phyloP scores from a whole-genome alignment of 1,284 basidiomycete genomes.

The Rhizoctonia solani region DNA sequence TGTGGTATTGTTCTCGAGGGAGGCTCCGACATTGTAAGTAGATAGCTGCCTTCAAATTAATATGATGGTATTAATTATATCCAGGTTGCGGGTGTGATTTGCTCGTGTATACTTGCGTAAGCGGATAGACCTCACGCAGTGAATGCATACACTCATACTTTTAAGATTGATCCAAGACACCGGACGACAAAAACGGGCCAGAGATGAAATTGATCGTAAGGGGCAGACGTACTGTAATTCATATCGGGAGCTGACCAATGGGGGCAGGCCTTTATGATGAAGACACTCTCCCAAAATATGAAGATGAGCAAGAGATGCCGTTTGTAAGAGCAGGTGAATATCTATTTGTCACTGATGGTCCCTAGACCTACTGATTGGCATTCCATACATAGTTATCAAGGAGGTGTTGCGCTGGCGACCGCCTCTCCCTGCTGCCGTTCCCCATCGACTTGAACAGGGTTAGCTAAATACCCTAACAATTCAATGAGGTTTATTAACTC shows the following conservation, averaged over 20 bases:
- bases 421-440: neutral
- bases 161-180: slow-evolving; percentile 8
- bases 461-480: neutral
- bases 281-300: slow-evolving; percentile 1
- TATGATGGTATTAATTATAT: too few relatives aligned
- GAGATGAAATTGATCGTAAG: slow-evolving; percentile 16
- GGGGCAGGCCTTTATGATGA: slow-evolving; percentile 11
- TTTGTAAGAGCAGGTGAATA: slow-evolving; percentile 16
- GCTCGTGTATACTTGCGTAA: slow-evolving; percentile 7
- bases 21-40: slow-evolving; percentile 20
- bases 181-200: neutral
- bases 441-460: slow-evolving; percentile 27
- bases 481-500: neutral
- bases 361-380: too few relatives aligned
- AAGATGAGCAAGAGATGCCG: slow-evolving; percentile 11
- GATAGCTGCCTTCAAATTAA: too few relatives aligned
- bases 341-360: too few relatives aligned
- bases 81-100: slow-evolving; percentile 9
- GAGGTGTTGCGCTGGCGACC: slow-evolving; percentile 23
- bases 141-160: slow-evolving; percentile 8
- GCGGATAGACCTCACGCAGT: neutral
- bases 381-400: slow-evolving; percentile 11
- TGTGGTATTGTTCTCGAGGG: slow-evolving; percentile 10
- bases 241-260: too few relatives aligned
- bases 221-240: too few relatives aligned